Percentiles rank a stretch among this genome's conserved stretches.
phyloP scores from a whole-genome alignment of 2,329 filamentous ascomycete species.

The Mycocentrospora acerina region DNA sequence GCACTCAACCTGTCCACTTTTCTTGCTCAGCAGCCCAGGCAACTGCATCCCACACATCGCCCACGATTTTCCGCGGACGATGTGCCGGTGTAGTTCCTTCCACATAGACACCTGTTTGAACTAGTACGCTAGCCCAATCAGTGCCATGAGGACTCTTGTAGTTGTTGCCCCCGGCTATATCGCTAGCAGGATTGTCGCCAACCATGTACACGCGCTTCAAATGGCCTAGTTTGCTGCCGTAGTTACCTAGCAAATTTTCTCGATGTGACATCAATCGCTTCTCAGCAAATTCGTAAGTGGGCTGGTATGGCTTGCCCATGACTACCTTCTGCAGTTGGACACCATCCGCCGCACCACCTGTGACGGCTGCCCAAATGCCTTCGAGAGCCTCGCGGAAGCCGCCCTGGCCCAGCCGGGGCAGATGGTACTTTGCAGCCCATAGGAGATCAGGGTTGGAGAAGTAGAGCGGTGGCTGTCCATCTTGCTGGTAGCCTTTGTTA shows the following conservation, averaged over 20 bases:
- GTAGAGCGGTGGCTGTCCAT: constrained; percentile 77
- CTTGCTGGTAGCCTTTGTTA: constrained; percentile 78
- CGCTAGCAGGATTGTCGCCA: constrained; percentile 73
- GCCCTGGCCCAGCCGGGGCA: constrained; percentile 87
- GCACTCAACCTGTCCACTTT: constrained; percentile 43
- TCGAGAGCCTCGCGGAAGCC: constrained; percentile 81
- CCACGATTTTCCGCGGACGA: constrained; percentile 65
- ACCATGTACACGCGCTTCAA: constrained; percentile 88
- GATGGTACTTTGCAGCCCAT: constrained; percentile 83
- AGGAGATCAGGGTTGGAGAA: constrained; percentile 89
- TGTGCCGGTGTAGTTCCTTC: constrained; percentile 58
- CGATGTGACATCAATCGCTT: constrained; percentile 66
- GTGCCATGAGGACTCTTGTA: constrained; percentile 67
- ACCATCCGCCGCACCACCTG: constrained; percentile 56
- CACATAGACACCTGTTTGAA: constrained; percentile 76
- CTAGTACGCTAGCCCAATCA: constrained; percentile 76
- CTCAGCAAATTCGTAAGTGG: constrained; percentile 85
- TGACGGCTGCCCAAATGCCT: constrained; percentile 76
- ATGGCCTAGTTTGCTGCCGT: constrained; percentile 38
- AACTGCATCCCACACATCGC: constrained; percentile 76
- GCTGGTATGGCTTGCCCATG: constrained; percentile 78
- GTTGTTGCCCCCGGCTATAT: constrained; percentile 83
- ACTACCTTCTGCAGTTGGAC: constrained; percentile 62
- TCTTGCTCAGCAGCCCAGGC: constrained; percentile 66
- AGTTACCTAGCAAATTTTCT: constrained; percentile 47